Conservation (phyloP, 192 early-diverging fungal genomes). For the Kappamyces sp. region DNA sequence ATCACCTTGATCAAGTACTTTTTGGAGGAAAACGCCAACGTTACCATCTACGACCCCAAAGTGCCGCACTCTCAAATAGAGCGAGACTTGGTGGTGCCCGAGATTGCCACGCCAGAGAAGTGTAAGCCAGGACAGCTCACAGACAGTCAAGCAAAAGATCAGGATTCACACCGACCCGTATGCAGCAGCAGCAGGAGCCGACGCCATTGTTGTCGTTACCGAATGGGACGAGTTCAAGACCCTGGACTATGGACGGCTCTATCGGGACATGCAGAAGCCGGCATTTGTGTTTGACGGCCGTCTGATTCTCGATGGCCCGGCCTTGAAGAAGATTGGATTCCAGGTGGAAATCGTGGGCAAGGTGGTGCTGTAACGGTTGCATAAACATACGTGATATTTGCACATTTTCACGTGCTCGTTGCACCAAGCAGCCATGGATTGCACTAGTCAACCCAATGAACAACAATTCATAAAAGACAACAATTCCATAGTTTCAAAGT, state of each 20-base stretch:
- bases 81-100: conserved; percentile 50
- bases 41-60: conserved; percentile 88
- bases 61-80: conserved; percentile 66
- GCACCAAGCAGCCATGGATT: too few relatives aligned
- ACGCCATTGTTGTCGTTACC: conserved; percentile 76
- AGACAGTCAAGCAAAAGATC: conserved; percentile 53
- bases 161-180: conserved; percentile 60
- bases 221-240: conserved; percentile 90
- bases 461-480: too few relatives aligned
- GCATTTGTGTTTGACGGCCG: conserved; percentile 90
- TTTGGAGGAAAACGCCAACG: conserved; percentile 65
- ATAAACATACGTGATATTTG: background rate
- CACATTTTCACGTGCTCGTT: background rate
- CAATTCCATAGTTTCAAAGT: too few relatives aligned
- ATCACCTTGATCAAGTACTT: conserved; percentile 75
- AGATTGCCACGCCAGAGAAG: conserved; percentile 22
- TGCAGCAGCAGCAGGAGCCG: conserved; percentile 61
- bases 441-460: too few relatives aligned
- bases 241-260: conserved; percentile 63
- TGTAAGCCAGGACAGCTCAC: conserved; percentile 24
- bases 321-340: conserved; percentile 75
- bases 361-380: background rate
- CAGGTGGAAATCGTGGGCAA: conserved; percentile 65
- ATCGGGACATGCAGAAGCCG: conserved; percentile 69
- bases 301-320: conserved; percentile 61